A percentile compares a stretch with the other conserved stretches of the same genome.
Evolutionary conservation across 2,329 filamentous ascomycete species (phyloP).

Genomic region (Hypoxylon sp.): DNA sequence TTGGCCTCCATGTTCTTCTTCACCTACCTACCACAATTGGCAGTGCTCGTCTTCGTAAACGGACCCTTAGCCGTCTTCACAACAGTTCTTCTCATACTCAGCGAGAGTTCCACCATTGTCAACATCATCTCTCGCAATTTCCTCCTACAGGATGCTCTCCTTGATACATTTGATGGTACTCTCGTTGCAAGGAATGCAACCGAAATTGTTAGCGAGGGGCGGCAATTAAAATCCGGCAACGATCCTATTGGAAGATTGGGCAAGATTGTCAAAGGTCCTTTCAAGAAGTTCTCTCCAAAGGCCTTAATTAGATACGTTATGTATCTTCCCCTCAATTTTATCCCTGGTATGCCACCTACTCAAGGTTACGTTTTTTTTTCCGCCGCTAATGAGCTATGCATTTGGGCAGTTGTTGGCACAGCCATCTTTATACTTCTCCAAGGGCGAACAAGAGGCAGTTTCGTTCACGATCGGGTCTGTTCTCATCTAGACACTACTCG

Average conservation of each 20-base stretch:
- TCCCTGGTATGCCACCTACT: constrained; percentile 68
- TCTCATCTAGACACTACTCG: constrained; percentile 14
- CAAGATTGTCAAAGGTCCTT: constrained; percentile 70
- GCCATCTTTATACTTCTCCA: constrained; percentile 84
- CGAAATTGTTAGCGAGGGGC: constrained; percentile 78
- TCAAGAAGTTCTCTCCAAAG: constrained; percentile 69
- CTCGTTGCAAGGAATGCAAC: constrained; percentile 66
- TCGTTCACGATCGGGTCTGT: constrained; percentile 69
- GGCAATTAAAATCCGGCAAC: constrained; percentile 76
- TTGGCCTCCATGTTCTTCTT: constrained; percentile 88
- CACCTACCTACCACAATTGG: constrained; percentile 87
- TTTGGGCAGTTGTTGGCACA: constrained; percentile 79
- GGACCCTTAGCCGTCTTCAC: constrained; percentile 84
- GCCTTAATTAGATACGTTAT: constrained; percentile 84
- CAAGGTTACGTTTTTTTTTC: too few species aligned
- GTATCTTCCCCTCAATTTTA: constrained; percentile 92
- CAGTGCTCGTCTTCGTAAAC: constrained; percentile 85
- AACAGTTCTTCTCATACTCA: constrained; percentile 77
- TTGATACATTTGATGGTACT: constrained; percentile 90
- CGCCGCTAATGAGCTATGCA: constrained; percentile 10
- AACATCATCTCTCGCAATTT: constrained; percentile 75
- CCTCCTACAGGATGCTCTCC: constrained; percentile 83
- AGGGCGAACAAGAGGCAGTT: constrained; percentile 66
- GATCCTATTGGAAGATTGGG: constrained; percentile 72
- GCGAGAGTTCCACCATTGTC: constrained; percentile 72